phyloP scores from a whole-genome alignment of 768 basidiomycete species.

The Hysterangium stoloniferum region DNA sequence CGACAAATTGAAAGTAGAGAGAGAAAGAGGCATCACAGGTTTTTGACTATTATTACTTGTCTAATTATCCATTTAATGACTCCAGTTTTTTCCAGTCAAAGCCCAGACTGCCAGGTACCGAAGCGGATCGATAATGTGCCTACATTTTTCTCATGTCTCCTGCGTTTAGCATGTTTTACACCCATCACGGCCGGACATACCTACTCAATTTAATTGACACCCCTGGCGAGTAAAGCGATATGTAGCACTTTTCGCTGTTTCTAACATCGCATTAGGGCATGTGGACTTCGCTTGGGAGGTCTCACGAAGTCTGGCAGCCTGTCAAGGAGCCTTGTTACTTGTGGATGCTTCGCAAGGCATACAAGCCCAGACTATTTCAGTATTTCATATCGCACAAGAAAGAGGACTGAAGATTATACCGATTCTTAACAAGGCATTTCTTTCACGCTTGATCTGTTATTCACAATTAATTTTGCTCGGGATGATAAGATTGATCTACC shows the following conservation, averaged over 20 bases:
- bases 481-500: slow-evolving; percentile 77
- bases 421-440: slow-evolving; percentile 78
- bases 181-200: slow-evolving; percentile 44
- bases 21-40: slow-evolving; percentile 96
- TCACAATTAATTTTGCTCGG: background rate
- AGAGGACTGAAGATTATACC: slow-evolving; percentile 78
- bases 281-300: slow-evolving; percentile 99
- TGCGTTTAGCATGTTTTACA: slow-evolving; percentile 66
- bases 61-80: background rate
- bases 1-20: slow-evolving; percentile 93
- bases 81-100: slow-evolving; percentile 55
- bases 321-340: slow-evolving; percentile 77
- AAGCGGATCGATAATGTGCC: background rate
- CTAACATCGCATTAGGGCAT: slow-evolving; percentile 54
- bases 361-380: slow-evolving; percentile 95
- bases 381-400: slow-evolving; percentile 83
- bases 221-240: slow-evolving; percentile 43
- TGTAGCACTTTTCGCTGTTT: background rate
- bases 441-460: background rate
- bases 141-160: slow-evolving; percentile 7
- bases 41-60: slow-evolving; percentile 14
- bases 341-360: slow-evolving; percentile 98
- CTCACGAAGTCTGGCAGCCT: slow-evolving; percentile 84
- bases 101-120: slow-evolving; percentile 85
- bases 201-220: slow-evolving; percentile 96